A percentile compares a stretch with the other conserved stretches of the same genome.
Conservation (phyloP, 2,329 filamentous ascomycete genomes). For the Paecilomyces sp. region DNA sequence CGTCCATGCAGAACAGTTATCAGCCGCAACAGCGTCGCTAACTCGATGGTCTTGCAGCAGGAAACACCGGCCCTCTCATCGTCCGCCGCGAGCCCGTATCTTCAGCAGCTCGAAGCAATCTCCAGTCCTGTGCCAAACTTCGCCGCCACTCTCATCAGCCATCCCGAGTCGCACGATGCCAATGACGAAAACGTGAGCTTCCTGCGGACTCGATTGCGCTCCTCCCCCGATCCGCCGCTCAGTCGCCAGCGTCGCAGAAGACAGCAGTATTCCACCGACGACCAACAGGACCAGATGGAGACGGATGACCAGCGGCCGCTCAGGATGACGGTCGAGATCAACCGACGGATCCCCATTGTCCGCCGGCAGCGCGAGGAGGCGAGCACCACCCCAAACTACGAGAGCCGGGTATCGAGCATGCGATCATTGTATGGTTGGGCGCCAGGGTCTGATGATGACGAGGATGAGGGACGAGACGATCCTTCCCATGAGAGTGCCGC, state of each 20-base stretch:
- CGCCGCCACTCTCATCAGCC: conserved; percentile 42
- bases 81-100: conserved; percentile 30
- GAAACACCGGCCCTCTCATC: conserved; percentile 18
- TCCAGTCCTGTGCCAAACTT: conserved; percentile 45
- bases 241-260: conserved; percentile 26
- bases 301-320: conserved; percentile 22
- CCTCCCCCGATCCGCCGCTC: conserved; percentile 19
- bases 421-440: conserved; percentile 57
- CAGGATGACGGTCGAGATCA: conserved; percentile 30
- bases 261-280: conserved; percentile 16
- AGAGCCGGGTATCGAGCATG: conserved; percentile 46
- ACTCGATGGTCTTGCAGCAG: conserved; percentile 11
- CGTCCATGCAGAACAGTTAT: neutral
- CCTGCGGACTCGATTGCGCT: conserved; percentile 35
- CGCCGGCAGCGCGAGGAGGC: conserved; percentile 34
- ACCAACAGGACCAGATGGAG: conserved; percentile 29
- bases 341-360: conserved; percentile 33
- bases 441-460: conserved; percentile 37
- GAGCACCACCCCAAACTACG: conserved; percentile 44
- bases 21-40: conserved; percentile 6
- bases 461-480: conserved; percentile 22
- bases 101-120: conserved; percentile 40
- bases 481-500: conserved; percentile 19
- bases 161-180: conserved; percentile 36
- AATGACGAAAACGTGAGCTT: conserved; percentile 46